Conservation (phyloP, 2,329 filamentous ascomycete genomes). For the Calonectria hongkongensis region DNA sequence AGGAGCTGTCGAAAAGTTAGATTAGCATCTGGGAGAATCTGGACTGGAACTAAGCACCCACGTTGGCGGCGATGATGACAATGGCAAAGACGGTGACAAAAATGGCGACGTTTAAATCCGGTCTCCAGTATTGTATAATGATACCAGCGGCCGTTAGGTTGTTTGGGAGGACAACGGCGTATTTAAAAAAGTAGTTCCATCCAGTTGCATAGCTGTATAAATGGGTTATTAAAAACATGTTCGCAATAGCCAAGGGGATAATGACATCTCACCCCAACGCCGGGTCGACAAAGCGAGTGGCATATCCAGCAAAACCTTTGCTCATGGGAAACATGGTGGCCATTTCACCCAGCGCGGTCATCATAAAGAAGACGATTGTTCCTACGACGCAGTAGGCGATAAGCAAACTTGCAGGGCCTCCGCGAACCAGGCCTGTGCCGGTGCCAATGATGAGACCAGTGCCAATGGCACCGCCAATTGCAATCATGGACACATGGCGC, state of each 20-base stretch:
- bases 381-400: conserved; percentile 83
- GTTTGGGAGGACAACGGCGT: conserved; percentile 90
- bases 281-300: conserved; percentile 85
- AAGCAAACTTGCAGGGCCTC: conserved; percentile 79
- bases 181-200: conserved; percentile 79
- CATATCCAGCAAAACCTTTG: conserved; percentile 88
- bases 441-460: conserved; percentile 85
- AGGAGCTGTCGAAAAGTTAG: conserved; percentile 64
- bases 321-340: conserved; percentile 86
- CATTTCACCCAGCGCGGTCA: conserved; percentile 90
- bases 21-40: not conserved
- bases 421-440: conserved; percentile 70
- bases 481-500: conserved; percentile 76
- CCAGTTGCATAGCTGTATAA: conserved; percentile 5
- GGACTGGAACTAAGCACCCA: not conserved
- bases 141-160: conserved; percentile 86
- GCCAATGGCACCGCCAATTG: conserved; percentile 84
- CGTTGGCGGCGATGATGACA: conserved; percentile 77
- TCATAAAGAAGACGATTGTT: conserved; percentile 84
- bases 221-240: conserved; percentile 63
- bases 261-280: conserved; percentile 80
- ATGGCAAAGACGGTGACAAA: conserved; percentile 84
- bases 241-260: conserved; percentile 76
- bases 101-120: conserved; percentile 83
- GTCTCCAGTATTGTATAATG: conserved; percentile 86